Evolutionary conservation across 1,139 yeast species (phyloP), one percentile per base, ranked within the genome.

Genomic region (Waltiozyma sp.): DNA sequence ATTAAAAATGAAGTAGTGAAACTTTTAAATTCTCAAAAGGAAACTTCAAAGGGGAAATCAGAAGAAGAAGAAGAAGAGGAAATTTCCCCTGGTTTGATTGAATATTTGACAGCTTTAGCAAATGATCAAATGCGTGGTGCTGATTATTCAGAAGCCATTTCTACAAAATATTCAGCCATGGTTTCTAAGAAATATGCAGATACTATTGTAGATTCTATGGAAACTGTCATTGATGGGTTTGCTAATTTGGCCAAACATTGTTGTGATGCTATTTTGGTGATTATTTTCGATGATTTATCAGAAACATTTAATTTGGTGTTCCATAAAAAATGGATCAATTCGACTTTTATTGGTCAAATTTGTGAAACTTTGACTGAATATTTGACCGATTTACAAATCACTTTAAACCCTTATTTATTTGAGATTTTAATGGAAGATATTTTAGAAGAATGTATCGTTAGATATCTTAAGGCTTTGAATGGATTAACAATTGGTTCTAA

Each of bases 41-140:
- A 42, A 39, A n/a, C n/a, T n/a, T n/a, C n/a, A n/a, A n/a, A n/a
- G n/a, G 16, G 16, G 6, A 18, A 28, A 3, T 39, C 11, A 4
- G 43, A 28, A 19, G 43, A 33, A 7, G 41, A 28, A 7, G 39
- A 15, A 19, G 21, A 19, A 9, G 42, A 40, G 18, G 42, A 34
- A 4, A 78, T 86, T 1, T 78, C 80, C 36, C 89, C 85, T 28
- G 95, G 96, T 2, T 66, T 87, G 39, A 70, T 83, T 38, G 96
- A 88, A 56, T 88, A 88, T 59, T 66, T 85, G 45, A 74, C 85
- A 26, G 95, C 96, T 0, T 70, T 86, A 33, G 93, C 93, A 3
- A 88, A 88, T 47, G 93, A 84, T 60, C 96, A 87, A 60, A 83
- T 87, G 63, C 78, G 84, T 52, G 84, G 89, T 19, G 94, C 91